A percentile compares a stretch with the other conserved stretches of the same genome.
phyloP scores from a whole-genome alignment of 305 asterid species.

The Ruellia speciosa region DNA sequence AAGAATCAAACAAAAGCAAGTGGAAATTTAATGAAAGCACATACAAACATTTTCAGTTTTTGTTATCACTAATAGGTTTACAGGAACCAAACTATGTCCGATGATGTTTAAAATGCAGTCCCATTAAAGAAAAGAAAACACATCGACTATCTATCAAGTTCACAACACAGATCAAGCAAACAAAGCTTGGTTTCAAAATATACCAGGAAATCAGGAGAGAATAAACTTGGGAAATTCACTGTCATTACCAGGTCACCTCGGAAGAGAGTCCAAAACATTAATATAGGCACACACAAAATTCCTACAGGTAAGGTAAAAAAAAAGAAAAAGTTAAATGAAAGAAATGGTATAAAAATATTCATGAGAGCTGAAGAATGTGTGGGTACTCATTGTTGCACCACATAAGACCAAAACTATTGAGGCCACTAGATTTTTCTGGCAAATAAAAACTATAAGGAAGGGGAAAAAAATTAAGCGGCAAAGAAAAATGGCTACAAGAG shows the following conservation, averaged over 20 bases:
- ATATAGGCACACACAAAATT: conserved; percentile 66
- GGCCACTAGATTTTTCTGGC: conserved; percentile 92
- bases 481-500: conserved; percentile 24
- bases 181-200: neutral
- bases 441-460: conserved; percentile 23
- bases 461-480: conserved; percentile 15
- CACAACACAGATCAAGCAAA: too few species aligned
- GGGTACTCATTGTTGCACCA: conserved; percentile 84
- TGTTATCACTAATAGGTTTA: too few species aligned
- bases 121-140: too few species aligned
- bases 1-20: too few species aligned
- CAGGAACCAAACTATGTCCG: too few species aligned
- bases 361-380: neutral
- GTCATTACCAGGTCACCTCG: conserved; percentile 80
- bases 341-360: too few species aligned
- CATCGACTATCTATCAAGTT: too few species aligned
- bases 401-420: conserved; percentile 94
- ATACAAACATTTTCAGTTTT: too few species aligned
- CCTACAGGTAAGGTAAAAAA: conserved; percentile 28
- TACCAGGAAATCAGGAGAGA: conserved; percentile 95
- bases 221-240: conserved; percentile 58
- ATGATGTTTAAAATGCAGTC: too few species aligned
- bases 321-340: neutral
- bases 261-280: conserved; percentile 71
- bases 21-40: too few species aligned